A percentile compares a stretch with the other conserved stretches of the same genome.
These are phyloP conservation scores for Apiospora pterosperma DNA, from an alignment of 2,329 filamentous ascomycete species.

Conservation along the genomic window DNA sequence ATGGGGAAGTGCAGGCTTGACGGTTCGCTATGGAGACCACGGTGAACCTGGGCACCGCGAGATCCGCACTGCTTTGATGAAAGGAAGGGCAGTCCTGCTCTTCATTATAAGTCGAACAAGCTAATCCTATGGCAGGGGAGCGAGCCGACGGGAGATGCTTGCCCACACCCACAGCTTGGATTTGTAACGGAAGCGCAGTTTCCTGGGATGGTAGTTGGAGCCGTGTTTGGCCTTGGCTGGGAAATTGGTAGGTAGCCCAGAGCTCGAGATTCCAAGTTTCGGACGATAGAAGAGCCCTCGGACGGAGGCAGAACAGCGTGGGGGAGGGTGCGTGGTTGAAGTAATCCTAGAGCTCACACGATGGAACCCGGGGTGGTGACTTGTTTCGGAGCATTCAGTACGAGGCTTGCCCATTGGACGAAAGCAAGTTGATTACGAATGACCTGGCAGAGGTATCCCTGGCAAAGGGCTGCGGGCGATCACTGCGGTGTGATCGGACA, in stretches of 20 bases:
- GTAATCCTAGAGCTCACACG: not conserved
- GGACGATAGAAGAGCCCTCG: not conserved
- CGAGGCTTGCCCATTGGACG: constrained; percentile 8
- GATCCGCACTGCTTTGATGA: not conserved
- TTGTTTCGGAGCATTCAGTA: constrained; percentile 11
- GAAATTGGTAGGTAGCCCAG: not conserved
- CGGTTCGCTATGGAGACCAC: not conserved
- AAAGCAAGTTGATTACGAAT: constrained; percentile 4
- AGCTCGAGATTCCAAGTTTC: constrained; percentile 1
- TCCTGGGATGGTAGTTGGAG: too few relatives aligned
- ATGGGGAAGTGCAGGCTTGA: not conserved
- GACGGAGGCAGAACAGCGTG: not conserved
- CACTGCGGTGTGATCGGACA: constrained; percentile 10
- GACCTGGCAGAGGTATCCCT: constrained; percentile 7
- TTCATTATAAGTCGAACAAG: not conserved
- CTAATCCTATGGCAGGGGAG: not conserved
- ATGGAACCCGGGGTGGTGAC: constrained; percentile 1
- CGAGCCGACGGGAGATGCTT: not conserved
- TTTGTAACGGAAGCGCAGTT: not conserved
- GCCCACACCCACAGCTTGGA: not conserved
- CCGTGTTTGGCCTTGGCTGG: too few relatives aligned
- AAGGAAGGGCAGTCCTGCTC: not conserved
- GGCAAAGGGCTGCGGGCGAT: constrained; percentile 8
- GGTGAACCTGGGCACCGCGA: not conserved
- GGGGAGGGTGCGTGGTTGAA: not conserved